Base-by-base conservation (phyloP, 2,329 filamentous ascomycete genomes). In the Neonectria hederae region DNA sequence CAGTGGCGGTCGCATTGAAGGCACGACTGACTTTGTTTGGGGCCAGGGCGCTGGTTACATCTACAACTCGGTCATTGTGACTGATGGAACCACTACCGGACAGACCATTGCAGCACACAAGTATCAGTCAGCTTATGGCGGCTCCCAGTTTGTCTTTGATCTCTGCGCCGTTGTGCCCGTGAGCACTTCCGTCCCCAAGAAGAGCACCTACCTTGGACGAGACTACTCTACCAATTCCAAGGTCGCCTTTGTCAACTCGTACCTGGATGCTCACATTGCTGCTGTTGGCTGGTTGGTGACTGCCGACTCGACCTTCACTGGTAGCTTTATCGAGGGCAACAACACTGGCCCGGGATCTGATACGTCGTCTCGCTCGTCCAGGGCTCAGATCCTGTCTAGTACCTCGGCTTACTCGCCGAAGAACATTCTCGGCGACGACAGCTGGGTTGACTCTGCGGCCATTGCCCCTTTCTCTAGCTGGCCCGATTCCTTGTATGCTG, bases 331-430 rank as follows among this genome's bases (percentile, higher is more conserved):
- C 1, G 76, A 78, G 53, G 70, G 70, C 9, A 78, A 78, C 66
- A 78, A 78, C 55, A 77, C 76, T 1, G 76, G 76, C 0, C 71
- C 75, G 5, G 76, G 76, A 4, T 70, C 64, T 35, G 66, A 67
- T 7, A 66, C 73, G 2, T 66, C 68, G 1, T 67, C 64, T 35
- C 72, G 76, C 17, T 56, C 63, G 1, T 71, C 75, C 19, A 62
- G 49, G 7, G 73, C 59, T 2, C 70, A 71, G 10, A 52, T 76
- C 0, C 59, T 69, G 53, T 79, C 78, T 1, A 71, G 81, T 52
- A 83, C 76, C 63, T 85, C 90, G 65, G 86, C 89, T 66, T 75
- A 78, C 62, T 89, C 78, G 1, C 80, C 76, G 2, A 82, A 81
- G 3, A 71, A 67, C 32, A 62, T 77, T 6, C 65, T 78, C 11